phyloP scores from a whole-genome alignment of 352 stramenopile species.

The Globisporangium perplexum region DNA sequence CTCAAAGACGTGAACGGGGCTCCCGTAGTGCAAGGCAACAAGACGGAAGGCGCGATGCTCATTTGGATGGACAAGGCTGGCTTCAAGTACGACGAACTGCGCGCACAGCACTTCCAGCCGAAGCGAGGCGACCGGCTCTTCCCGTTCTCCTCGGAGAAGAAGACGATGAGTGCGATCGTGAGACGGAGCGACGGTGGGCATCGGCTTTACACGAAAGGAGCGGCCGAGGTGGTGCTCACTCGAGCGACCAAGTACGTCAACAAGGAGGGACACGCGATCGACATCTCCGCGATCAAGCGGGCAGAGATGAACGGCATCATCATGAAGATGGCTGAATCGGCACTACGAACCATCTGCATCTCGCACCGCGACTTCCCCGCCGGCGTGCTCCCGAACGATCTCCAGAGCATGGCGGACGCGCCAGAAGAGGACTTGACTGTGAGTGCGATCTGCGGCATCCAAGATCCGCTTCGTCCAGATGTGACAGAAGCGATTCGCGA shows the following conservation, averaged over 20 bases:
- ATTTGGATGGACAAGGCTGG: constrained; percentile 59
- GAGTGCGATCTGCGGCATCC: constrained; percentile 93
- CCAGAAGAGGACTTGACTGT: constrained; percentile 79
- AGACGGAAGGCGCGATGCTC: constrained; percentile 79
- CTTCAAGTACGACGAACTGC: constrained; percentile 55
- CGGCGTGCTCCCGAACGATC: constrained; percentile 46
- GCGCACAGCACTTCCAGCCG: constrained; percentile 43
- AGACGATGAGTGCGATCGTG: constrained; percentile 72
- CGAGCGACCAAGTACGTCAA: constrained; percentile 69
- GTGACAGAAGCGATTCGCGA: constrained; percentile 91
- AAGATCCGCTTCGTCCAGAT: constrained; percentile 93
- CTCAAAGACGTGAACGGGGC: constrained; percentile 41
- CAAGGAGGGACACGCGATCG: constrained; percentile 34
- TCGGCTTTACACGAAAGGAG: constrained; percentile 69
- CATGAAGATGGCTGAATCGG: constrained; percentile 73
- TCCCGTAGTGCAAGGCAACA: constrained; percentile 62
- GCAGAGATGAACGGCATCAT: constrained; percentile 72
- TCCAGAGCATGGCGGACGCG: constrained; percentile 43
- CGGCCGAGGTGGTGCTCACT: constrained; percentile 63
- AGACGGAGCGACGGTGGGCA: constrained; percentile 24
- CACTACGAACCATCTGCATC: constrained; percentile 86
- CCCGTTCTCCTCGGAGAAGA: constrained; percentile 80
- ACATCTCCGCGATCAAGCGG: constrained; percentile 49
- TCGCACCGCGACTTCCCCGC: constrained; percentile 69
- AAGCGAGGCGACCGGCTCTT: constrained; percentile 59